Percentiles rank a stretch among this genome's conserved stretches.
phyloP scores from a whole-genome alignment of 345 rosid species.

The Clarkia xantiana region DNA sequence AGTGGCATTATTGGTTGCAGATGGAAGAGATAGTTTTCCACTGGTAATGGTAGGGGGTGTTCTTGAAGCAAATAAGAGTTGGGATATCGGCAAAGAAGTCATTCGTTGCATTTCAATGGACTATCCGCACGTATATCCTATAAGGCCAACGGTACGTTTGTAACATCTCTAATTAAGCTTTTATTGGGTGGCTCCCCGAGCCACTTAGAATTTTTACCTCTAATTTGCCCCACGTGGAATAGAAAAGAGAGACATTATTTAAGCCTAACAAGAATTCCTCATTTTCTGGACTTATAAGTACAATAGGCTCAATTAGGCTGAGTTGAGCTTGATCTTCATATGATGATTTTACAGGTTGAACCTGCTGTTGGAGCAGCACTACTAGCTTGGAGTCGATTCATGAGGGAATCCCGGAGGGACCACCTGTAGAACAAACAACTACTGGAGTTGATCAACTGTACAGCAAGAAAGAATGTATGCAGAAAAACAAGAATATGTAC shows the following conservation, averaged over 20 bases:
- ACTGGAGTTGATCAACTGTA: constrained; percentile 16
- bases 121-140: constrained; percentile 36
- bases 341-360: constrained; percentile 32
- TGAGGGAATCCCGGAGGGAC: constrained; percentile 16
- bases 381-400: constrained; percentile 32
- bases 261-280: no score
- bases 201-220: neutral
- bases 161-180: neutral
- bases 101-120: constrained; percentile 32
- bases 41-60: constrained; percentile 79
- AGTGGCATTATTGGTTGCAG: constrained; percentile 16
- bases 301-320: no score
- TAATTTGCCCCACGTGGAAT: no score
- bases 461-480: constrained; percentile 9
- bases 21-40: constrained; percentile 43
- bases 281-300: no score
- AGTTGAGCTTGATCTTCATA: no score
- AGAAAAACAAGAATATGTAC: neutral
- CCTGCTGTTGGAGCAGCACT: constrained; percentile 71
- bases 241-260: no score
- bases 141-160: constrained; percentile 47
- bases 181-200: neutral
- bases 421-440: constrained; percentile 8
- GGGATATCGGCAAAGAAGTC: constrained; percentile 68
- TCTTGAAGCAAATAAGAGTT: constrained; percentile 48